Base-by-base conservation (phyloP, 768 basidiomycete genomes). In the Terana coerulea region DNA sequence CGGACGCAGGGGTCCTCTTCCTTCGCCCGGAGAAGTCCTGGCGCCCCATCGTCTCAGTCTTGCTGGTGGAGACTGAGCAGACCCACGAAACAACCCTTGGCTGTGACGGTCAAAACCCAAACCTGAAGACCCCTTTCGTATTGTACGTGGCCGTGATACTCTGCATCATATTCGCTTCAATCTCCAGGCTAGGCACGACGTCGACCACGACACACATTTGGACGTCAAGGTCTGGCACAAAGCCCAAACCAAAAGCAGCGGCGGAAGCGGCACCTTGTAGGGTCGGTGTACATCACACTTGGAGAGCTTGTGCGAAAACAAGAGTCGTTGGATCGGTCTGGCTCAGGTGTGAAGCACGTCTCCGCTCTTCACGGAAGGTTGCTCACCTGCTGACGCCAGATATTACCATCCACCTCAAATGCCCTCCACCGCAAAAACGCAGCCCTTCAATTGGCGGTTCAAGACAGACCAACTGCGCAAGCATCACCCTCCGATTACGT, bases 41-140 rank as follows among this genome's bases (percentile, higher is more conserved):
- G 86, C 64, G 84, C 21, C 84, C 87, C 1, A 80, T 88, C 33
- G 69, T 89, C 44, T 73, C 76, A 0, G 62, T 88, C 3, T 75
- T 77, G 17, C 67, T 84, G 10, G 80, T 79, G 50, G 72, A 76
- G 5, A 72, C 76, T 28, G 69, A 75, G 19, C 74, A 78, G 24
- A 68, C 75, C n/a, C 74, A 80, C 51, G 86, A 88, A 59, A 70
- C 78, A 8, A 65, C 71, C 19, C 76, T 89, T 2, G 87, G 86
- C 0, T 70, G 70, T 17, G 85, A 89, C 49, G 87, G 87, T 0
- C 84, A 87, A 60, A 85, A 83, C 51, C 77, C 83, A 0, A 88
- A 88, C 59, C 67, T 80, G 42, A 84, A 80, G 54, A 70, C 75
- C 1, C 65, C 64, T 0, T 76, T 83, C 51, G 57, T 62, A 24